Base-by-base conservation (phyloP, 2,329 filamentous ascomycete species). In the Sarocladium brachiariae region DNA sequence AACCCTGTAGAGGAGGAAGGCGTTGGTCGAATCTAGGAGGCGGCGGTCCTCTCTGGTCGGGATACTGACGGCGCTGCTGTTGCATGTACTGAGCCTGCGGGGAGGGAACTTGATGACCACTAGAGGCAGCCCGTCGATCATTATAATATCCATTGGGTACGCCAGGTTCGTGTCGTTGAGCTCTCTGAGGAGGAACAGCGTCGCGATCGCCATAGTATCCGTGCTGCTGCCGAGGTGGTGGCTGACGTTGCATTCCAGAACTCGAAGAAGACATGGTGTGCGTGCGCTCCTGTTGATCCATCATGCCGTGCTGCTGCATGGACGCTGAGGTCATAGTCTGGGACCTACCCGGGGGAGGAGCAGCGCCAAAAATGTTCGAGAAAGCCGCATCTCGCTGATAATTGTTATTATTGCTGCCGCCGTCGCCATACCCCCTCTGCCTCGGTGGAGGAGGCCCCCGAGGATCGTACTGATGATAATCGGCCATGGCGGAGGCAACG, bases 241-340 rank as follows among this genome's bases (percentile, higher is more conserved):
- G 83, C 52, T 77, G 78, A 54, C 83, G 76, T 57, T 81, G 80
- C 77, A 85, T 83, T 53, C 60, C 63, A 45, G 69, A 70, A 50
- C 66, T 64, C 54, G 59, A 37, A 38, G 81, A 84, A 38, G 78
- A 81, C 83, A 89, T 87, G 53, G 89, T 95, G 57, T 89, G 84
- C 45, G 89, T 89, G 59, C 91, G 82, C 58, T 87, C 87, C 49
- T 72, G 71, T 50, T 74, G 62, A 50, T 74, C 62, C 60, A 70
- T 71, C 65, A 74, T 72, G 60, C 72, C 67, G 46, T 74, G 70
- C 51, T 74, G 70, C 51, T 80, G 81, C 53, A 70, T 63, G 37
- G 85, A 78, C 56, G 89, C 84, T 51, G 87, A 90, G 56, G 85
- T 93, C 90, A 97, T 96, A 23, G 92, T 96, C 64, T 96, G 91